These are phyloP conservation scores for Pyricularia sp. DNA, from an alignment of 2,329 filamentous ascomycete genomes.

Conservation along the genomic window DNA sequence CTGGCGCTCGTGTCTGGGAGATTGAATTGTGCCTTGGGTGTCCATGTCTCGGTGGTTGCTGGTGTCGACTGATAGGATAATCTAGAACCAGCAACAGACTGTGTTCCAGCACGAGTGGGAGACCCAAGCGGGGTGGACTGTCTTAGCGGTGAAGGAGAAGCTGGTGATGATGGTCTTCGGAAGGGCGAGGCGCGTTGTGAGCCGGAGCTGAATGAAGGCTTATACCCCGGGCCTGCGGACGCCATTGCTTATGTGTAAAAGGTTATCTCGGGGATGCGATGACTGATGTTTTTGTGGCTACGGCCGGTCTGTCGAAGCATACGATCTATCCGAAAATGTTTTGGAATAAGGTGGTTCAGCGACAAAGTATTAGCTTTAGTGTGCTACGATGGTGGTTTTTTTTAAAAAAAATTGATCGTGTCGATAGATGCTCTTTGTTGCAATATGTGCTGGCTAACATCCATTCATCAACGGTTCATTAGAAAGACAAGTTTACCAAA, in stretches of 20 bases:
- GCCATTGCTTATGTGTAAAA: neutral
- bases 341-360: neutral
- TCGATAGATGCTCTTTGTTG: neutral
- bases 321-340: neutral
- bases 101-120: conserved; percentile 44
- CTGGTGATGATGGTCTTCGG: conserved; percentile 50
- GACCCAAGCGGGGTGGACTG: conserved; percentile 48
- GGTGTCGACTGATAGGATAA: conserved; percentile 28
- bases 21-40: conserved; percentile 14
- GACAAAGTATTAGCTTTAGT: neutral
- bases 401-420: no score
- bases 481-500: neutral
- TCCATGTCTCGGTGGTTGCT: conserved; percentile 18
- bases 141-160: conserved; percentile 56
- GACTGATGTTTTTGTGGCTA: neutral
- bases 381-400: neutral
- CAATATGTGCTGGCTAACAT: neutral
- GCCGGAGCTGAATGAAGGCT: conserved; percentile 63
- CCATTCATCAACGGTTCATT: neutral
- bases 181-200: conserved; percentile 60
- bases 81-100: conserved; percentile 35
- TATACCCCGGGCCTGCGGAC: conserved; percentile 38
- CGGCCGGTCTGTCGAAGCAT: neutral
- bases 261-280: neutral
- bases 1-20: neutral